Evolutionary conservation across 1,284 basidiomycete species (phyloP).

Genomic region (Ceratobasidium sp.): DNA sequence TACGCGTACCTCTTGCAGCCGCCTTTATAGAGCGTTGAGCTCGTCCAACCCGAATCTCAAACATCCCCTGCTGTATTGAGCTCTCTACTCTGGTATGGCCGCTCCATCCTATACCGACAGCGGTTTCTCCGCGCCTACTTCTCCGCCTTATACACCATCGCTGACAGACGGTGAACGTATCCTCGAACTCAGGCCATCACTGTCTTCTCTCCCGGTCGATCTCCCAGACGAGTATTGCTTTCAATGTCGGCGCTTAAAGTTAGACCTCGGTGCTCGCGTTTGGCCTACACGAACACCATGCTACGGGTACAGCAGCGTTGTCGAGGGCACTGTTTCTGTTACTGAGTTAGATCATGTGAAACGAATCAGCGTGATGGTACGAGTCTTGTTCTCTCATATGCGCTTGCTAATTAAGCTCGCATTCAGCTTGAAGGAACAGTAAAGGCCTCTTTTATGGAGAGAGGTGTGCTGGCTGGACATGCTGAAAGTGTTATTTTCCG

Average conservation of each 20-base stretch:
- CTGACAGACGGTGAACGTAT: conserved; percentile 28
- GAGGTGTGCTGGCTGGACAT: conserved; percentile 15
- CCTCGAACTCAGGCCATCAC: background rate
- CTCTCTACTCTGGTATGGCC: background rate
- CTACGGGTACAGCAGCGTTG: background rate
- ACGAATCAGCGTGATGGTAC: conserved; percentile 13
- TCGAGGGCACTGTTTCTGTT: conserved; percentile 4
- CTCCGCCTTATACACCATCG: conserved; percentile 14
- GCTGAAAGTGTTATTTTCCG: conserved; percentile 9
- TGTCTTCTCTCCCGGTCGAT: background rate
- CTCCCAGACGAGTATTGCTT: conserved; percentile 23
- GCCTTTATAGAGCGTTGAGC: too few relatives aligned
- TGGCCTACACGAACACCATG: conserved; percentile 22
- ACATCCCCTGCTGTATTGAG: too few relatives aligned
- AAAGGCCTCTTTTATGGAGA: conserved; percentile 28
- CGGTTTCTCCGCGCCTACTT: background rate
- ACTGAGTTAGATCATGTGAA: conserved; percentile 21
- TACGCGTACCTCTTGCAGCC: background rate
- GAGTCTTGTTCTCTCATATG: background rate
- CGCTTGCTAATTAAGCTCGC: background rate
- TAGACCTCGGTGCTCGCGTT: conserved; percentile 18
- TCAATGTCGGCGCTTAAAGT: conserved; percentile 28
- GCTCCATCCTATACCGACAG: conserved; percentile 20
- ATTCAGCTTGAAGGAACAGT: conserved; percentile 7
- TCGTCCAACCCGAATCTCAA: too few relatives aligned